Base-by-base conservation (phyloP, 768 basidiomycete species). In the Artomyces pyxidatus region DNA sequence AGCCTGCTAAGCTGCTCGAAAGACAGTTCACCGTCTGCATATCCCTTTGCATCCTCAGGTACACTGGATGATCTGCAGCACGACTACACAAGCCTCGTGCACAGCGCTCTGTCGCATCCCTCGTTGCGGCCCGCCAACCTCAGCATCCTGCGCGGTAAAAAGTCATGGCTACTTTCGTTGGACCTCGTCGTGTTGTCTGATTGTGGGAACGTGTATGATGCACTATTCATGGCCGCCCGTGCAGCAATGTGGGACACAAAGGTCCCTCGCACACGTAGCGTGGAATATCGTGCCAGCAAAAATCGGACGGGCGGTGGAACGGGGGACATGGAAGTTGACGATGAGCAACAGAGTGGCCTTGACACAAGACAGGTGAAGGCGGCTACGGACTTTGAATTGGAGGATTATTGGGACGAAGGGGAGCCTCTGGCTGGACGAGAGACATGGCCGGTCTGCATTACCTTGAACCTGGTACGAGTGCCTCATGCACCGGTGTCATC, bases 401-500 rank as follows among this genome's bases (percentile, higher is more conserved):
- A 81, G 10, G 90, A 94, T 62, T 87, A 83, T 53, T 90, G 88
- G 87, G 89, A 89, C 58, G 87, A 88, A 54, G 91, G 91, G 0
- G 83, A 81, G 49, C 63, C 70, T 16, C 59, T 91, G 25, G 73
- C 69, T 32, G 81, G 81, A 2, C 69, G 80, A 52, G 77, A 85
- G 2, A 56, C 61, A 11, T 86, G 90, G 81, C 91, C 90, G 0
- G 71, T 93, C 4, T 80, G 80, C 52, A 66, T 91, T 22, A 90
- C 88, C 1, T 61, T 93, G 46, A 90, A 92, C 53, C 56, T 90
- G 22, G 88, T 91, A 54, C 11, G 80, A 3, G 17, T 12, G 19
- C 17, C 17, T n/a, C 17, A 10, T 14, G n/a, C 2, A 45, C 2
- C 19, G 16, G 23, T 42, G 21, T 23, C 21, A 16, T 11, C 4